phyloP scores from a whole-genome alignment of 2,329 filamentous ascomycete genomes.

The Diplodia seriata region DNA sequence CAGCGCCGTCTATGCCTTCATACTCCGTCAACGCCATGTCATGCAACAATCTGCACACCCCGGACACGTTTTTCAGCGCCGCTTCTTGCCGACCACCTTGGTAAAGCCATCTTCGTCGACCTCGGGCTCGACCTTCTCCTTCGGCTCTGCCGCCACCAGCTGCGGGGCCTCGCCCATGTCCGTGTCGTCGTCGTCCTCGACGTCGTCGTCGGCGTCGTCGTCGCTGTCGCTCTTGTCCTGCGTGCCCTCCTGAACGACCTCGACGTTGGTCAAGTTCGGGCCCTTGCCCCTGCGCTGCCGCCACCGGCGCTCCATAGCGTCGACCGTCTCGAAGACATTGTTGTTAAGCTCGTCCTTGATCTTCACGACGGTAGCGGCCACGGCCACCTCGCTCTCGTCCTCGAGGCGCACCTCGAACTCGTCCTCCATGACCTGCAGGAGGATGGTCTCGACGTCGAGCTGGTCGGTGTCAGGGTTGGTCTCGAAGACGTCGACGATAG shows the following conservation, averaged over 20 bases:
- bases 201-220: slow-evolving; percentile 55
- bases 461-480: slow-evolving; percentile 67
- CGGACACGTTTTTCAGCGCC: slow-evolving; percentile 39
- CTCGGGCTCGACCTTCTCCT: slow-evolving; percentile 46
- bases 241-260: slow-evolving; percentile 66
- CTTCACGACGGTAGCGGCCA: slow-evolving; percentile 75
- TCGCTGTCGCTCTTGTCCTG: slow-evolving; percentile 47
- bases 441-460: slow-evolving; percentile 81
- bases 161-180: slow-evolving; percentile 49
- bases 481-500: slow-evolving; percentile 78
- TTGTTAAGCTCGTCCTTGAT: slow-evolving; percentile 67
- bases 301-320: slow-evolving; percentile 69
- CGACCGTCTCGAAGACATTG: slow-evolving; percentile 70
- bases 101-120: slow-evolving; percentile 53
- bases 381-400: slow-evolving; percentile 79
- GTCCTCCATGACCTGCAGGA: slow-evolving; percentile 91
- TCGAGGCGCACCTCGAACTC: slow-evolving; percentile 95
- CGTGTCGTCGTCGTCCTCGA: slow-evolving; percentile 40
- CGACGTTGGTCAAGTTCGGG: slow-evolving; percentile 52
- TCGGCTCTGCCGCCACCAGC: slow-evolving; percentile 40
- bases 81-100: slow-evolving; percentile 52
- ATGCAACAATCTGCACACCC: slow-evolving; percentile 14
- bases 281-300: slow-evolving; percentile 65
- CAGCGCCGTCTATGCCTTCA: slow-evolving; percentile 4
- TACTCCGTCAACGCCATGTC: slow-evolving; percentile 29